Conservation (phyloP, 257 asterid genomes). For the Solanum chilense region DNA sequence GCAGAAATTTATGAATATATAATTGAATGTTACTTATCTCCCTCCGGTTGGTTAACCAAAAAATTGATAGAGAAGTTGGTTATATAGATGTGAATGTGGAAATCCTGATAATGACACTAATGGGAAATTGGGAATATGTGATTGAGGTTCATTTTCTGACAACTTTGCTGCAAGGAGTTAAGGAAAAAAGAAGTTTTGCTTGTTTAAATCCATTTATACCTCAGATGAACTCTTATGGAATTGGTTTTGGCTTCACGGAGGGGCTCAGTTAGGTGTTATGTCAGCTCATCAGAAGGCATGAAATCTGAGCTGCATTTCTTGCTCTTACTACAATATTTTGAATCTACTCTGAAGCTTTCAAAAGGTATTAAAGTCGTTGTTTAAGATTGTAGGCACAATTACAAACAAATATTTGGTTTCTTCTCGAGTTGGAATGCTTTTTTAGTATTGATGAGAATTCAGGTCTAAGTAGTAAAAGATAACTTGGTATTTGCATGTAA, state of each 20-base stretch:
- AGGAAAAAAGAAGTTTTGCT: neutral
- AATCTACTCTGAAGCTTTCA: neutral
- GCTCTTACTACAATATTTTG: neutral
- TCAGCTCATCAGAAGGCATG: neutral
- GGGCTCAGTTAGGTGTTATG: neutral
- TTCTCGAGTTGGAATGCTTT: neutral
- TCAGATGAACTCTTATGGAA: neutral
- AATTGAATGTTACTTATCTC: neutral
- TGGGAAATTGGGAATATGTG: neutral
- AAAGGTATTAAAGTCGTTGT: neutral
- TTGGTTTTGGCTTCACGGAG: neutral
- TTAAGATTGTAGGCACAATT: neutral
- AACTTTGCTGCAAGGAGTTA: neutral
- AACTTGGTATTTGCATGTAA: neutral
- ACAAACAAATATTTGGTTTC: neutral
- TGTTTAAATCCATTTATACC: neutral
- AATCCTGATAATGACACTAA: neutral
- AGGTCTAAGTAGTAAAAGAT: neutral
- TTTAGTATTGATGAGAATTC: neutral
- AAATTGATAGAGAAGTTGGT: neutral
- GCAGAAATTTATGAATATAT: neutral
- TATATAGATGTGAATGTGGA: neutral
- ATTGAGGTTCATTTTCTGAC: neutral
- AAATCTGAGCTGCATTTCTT: neutral
- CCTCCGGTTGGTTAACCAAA: neutral